phyloP scores from a whole-genome alignment of 2,329 filamentous ascomycete genomes.

The Xylaria sp. region DNA sequence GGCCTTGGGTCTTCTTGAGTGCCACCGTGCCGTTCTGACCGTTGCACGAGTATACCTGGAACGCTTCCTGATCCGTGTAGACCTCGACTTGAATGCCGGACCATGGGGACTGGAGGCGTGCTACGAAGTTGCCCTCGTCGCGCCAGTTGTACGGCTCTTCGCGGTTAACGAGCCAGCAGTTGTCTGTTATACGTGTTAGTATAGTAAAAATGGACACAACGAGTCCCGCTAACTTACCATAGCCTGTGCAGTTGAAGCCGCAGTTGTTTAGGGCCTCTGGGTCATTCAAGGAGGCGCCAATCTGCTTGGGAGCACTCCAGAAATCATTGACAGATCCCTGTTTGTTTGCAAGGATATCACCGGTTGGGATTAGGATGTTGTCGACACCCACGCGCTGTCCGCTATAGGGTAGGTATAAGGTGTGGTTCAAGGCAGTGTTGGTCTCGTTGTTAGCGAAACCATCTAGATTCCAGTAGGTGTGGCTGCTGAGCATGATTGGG shows the following conservation, averaged over 20 bases:
- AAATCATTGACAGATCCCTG: constrained; percentile 79
- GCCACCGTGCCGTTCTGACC: constrained; percentile 76
- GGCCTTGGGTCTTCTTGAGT: constrained; percentile 76
- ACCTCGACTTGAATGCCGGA: constrained; percentile 87
- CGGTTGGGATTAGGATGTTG: constrained; percentile 78
- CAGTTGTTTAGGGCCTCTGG: constrained; percentile 77
- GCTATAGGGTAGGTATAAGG: constrained; percentile 76
- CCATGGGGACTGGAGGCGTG: constrained; percentile 76
- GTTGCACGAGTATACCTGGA: constrained; percentile 89
- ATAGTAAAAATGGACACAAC: background rate
- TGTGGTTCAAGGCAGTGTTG: constrained; percentile 73
- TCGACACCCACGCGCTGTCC: constrained; percentile 76
- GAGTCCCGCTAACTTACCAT: constrained; percentile 64
- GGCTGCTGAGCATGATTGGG: constrained; percentile 80
- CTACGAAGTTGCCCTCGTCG: constrained; percentile 63
- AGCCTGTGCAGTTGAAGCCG: constrained; percentile 83
- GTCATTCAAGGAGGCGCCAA: constrained; percentile 75
- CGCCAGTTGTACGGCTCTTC: constrained; percentile 72
- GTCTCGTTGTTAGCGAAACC: constrained; percentile 80
- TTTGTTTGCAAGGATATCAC: constrained; percentile 76
- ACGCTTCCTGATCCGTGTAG: constrained; percentile 83
- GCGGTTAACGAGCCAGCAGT: constrained; percentile 75
- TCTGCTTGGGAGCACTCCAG: constrained; percentile 82
- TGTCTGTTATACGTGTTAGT: constrained; percentile 58
- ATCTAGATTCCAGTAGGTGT: constrained; percentile 86